Evolutionary conservation across 129 eudicot genomes (phyloP), one percentile per base, ranked within the genome.

Genomic region (Artemisia tridentata): DNA sequence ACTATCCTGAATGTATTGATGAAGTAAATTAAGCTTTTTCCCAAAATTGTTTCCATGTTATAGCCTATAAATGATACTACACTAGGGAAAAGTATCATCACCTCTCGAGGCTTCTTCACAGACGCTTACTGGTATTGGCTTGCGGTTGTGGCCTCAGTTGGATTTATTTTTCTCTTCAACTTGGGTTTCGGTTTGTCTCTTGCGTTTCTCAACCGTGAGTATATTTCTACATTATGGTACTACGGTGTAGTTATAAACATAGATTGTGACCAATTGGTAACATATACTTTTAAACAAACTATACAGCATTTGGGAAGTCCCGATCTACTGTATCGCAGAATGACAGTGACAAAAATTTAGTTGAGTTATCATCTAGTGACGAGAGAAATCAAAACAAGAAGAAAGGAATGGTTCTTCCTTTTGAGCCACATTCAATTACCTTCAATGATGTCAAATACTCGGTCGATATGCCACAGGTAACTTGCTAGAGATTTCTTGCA

Each of bases 391-490:
- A 61, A 67, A 78, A 20, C 69, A 67, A 73, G 77, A 75, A 77
- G 61, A 80, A 79, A 62, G 86, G 81, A 76, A 91, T 91, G 97
- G 76, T 89, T 68, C 96, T 89, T 68, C 96, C 96, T 9, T 92
- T 92, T 65, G 95, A 89, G 60, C 95, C 90, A 48, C 89, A 86
- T 81, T 81, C 83, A 70, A 87, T 92, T 48, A 87, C 95, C 2
- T 92, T 92, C 58, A 84, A 92, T 51, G 85, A 92, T 23, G 74
- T 92, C 47, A 80, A 73, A 59, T 92, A 92, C 81, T 86, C 96
- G 0, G 92, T 89, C 15, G 96, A 91, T 83, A 91, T 91, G 97
- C 97, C 97, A 52, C 84, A 66, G 87, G 97, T 91, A 75, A 29
- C 18, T 70, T 31, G 5, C 47, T 65, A 53, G 3, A 4, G 64